Base-by-base conservation (phyloP, 1,139 yeast genomes). In the Geotrichum histeridarum region DNA sequence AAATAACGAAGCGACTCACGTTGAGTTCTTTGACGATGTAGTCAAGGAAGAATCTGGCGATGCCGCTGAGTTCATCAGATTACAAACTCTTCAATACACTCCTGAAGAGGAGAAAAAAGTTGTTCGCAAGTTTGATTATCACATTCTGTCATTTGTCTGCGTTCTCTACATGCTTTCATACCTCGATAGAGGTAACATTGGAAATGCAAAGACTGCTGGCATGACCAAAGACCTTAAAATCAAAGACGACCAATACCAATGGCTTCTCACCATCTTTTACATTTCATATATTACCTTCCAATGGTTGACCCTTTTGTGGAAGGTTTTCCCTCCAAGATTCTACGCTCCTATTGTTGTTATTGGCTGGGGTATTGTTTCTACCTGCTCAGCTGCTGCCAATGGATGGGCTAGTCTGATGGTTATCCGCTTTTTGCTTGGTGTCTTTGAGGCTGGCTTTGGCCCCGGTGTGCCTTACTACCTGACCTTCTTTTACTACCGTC, bases 391-490 rank as follows among this genome's bases (percentile, higher is more conserved):
- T 1, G 55, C 77, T 60, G 79, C 74, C 46, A 71, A 71, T 46
- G 78, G 68, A 59, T 82, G 76, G 61, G 79, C 79, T 27, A 79
- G 76, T 8, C 71, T 82, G 51, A 75, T 78, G 41, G 80, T 76
- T 6, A 75, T 82, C 57, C 74, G 86, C 60, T 73, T 81, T 54
- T 69, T 82, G 48, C 73, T 82, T 37, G 86, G 86, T 58, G 64
- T 81, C 42, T 75, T 79, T 54, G 86, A 82, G 68, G 76, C 81
- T 51, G 81, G 84, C 45, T 76, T 82, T 48, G 81, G 81, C 70
- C 85, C 86, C 2, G 66, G 64, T 8, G 63, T 62, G 37, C 59
- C 61, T 18, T 63, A 58, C 53, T 56, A 60, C 49, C 53, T 63
- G 38, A 50, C 62, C 8, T 49, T 50, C 18, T 67, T 68, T 64